Conservation (phyloP, 1,284 basidiomycete species). For the Leucoagaricus sp. region DNA sequence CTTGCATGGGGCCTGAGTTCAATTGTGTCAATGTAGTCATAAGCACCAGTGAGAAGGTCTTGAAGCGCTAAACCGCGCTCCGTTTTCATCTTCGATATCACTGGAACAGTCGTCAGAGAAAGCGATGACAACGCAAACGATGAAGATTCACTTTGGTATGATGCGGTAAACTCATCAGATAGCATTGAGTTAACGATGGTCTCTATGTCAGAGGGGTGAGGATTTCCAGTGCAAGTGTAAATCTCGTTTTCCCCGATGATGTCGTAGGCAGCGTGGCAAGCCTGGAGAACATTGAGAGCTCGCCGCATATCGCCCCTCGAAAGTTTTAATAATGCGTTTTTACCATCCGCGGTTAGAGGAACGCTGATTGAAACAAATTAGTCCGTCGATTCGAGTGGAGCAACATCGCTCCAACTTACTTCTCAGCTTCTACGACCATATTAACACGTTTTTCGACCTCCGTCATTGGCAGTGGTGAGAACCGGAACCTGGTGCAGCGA, state of each 20-base stretch:
- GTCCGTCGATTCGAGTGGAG: background rate
- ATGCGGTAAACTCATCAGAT: conserved; percentile 93
- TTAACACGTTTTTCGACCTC: conserved; percentile 87
- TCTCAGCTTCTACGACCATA: conserved; percentile 83
- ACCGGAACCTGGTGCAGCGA: conserved; percentile 96
- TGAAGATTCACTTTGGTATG: conserved; percentile 75
- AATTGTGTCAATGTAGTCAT: conserved; percentile 87
- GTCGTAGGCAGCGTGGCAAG: conserved; percentile 97
- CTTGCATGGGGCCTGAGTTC: conserved; percentile 86
- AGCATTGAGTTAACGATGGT: conserved; percentile 95
- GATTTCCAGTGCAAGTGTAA: conserved; percentile 96
- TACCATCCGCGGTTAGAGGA: conserved; percentile 85
- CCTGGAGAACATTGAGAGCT: conserved; percentile 95
- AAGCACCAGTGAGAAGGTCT: conserved; percentile 93
- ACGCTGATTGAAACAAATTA: conserved; percentile 55
- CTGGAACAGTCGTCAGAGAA: conserved; percentile 42
- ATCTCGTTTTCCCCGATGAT: conserved; percentile 87
- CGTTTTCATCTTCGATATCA: conserved; percentile 85
- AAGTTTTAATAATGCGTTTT: conserved; percentile 87
- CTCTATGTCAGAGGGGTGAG: conserved; percentile 93
- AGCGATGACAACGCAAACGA: conserved; percentile 8
- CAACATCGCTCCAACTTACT: conserved; percentile 48
- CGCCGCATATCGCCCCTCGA: conserved; percentile 98
- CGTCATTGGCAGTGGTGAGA: conserved; percentile 88
- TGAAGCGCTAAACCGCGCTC: conserved; percentile 94